These are phyloP conservation scores for Podaxis sp. DNA, from an alignment of 768 basidiomycete species.

Conservation along the genomic window DNA sequence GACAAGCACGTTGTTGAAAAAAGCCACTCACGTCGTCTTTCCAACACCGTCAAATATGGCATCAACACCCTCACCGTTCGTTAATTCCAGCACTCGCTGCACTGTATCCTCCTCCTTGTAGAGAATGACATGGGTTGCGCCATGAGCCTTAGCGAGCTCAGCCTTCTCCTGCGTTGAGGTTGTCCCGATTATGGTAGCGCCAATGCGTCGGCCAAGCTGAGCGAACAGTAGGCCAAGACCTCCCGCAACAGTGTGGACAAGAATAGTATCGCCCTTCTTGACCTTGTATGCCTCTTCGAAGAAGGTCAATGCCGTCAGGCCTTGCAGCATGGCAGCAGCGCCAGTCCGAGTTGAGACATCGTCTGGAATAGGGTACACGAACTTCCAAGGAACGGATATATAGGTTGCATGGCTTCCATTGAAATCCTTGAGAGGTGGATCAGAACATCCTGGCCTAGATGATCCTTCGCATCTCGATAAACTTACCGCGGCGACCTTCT, in stretches of 20 bases:
- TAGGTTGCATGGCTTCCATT: constrained; percentile 70
- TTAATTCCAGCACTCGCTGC: constrained; percentile 69
- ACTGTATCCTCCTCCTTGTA: constrained; percentile 78
- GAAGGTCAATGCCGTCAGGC: constrained; percentile 75
- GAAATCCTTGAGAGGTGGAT: constrained; percentile 34
- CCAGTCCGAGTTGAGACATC: constrained; percentile 58
- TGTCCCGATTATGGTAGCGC: constrained; percentile 92
- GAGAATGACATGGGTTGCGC: constrained; percentile 86
- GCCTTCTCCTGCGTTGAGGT: constrained; percentile 87
- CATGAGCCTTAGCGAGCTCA: constrained; percentile 70
- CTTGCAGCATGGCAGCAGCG: constrained; percentile 71
- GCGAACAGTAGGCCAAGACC: constrained; percentile 74
- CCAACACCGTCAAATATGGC: constrained; percentile 96
- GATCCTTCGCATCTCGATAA: not conserved
- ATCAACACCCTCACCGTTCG: constrained; percentile 78
- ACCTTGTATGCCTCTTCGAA: constrained; percentile 85
- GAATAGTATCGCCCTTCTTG: constrained; percentile 73
- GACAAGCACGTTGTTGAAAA: not conserved
- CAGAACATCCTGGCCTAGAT: not conserved
- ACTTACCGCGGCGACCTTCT: constrained; percentile 68
- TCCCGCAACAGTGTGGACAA: constrained; percentile 91
- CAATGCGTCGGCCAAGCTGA: constrained; percentile 69
- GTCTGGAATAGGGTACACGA: constrained; percentile 65
- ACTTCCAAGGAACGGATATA: constrained; percentile 61
- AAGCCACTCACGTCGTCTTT: constrained; percentile 78